These are phyloP conservation scores for Setomelanomma holmii DNA, from an alignment of 2,329 filamentous ascomycete genomes.

Conservation along the genomic window DNA sequence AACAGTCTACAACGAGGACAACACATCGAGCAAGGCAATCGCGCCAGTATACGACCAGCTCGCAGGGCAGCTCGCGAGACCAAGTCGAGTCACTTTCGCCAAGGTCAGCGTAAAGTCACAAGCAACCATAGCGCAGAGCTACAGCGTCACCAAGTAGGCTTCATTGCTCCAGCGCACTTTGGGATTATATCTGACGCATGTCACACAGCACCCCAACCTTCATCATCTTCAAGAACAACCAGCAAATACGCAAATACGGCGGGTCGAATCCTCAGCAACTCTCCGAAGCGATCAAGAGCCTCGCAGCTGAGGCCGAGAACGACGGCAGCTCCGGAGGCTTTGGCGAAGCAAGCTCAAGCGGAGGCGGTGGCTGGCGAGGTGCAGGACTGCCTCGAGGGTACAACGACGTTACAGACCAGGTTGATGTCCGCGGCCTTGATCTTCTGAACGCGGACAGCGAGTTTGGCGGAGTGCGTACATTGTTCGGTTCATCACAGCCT, in stretches of 20 bases:
- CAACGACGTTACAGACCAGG: constrained; percentile 78
- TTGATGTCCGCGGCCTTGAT: constrained; percentile 82
- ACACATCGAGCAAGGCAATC: constrained; percentile 82
- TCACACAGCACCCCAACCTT: constrained; percentile 80
- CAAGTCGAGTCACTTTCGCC: constrained; percentile 78
- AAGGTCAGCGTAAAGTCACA: constrained; percentile 86
- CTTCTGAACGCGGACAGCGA: constrained; percentile 85
- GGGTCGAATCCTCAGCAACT: constrained; percentile 78
- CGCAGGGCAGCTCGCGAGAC: constrained; percentile 71
- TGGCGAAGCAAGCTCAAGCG: constrained; percentile 52
- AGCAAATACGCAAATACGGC: constrained; percentile 70
- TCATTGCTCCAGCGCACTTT: not conserved
- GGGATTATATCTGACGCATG: constrained; percentile 7
- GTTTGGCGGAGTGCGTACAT: constrained; percentile 72
- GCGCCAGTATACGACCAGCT: constrained; percentile 83
- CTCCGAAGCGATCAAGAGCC: constrained; percentile 72
- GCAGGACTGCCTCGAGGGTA: constrained; percentile 81
- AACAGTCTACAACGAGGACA: constrained; percentile 88
- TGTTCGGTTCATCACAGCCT: constrained; percentile 77
- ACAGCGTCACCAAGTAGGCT: constrained; percentile 71
- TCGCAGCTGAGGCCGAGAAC: constrained; percentile 69
- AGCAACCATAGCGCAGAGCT: constrained; percentile 74
- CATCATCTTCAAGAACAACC: constrained; percentile 75
- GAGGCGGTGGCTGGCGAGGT: constrained; percentile 71
- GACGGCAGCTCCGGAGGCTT: constrained; percentile 52